Percentiles rank a stretch among this genome's conserved stretches.
Conservation (phyloP, 768 basidiomycete genomes). For the Lactarius sp. region DNA sequence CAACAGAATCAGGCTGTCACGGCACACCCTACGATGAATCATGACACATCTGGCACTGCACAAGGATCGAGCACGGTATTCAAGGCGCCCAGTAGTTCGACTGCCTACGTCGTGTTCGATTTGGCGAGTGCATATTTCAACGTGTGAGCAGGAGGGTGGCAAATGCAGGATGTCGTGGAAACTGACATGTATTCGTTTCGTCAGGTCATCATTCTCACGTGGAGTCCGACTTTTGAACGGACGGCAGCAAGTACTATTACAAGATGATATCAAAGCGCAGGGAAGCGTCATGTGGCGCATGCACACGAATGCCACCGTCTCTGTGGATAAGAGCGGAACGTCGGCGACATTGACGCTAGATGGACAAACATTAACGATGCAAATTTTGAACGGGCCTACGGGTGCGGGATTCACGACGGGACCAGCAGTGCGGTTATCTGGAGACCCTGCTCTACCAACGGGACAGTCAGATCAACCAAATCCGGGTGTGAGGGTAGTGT, state of each 20-base stretch:
- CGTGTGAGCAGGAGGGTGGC: slow-evolving; percentile 44
- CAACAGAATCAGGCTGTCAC: slow-evolving; percentile 75
- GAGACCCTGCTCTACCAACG: slow-evolving; percentile 62
- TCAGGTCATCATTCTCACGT: slow-evolving; percentile 68
- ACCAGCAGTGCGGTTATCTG: slow-evolving; percentile 48
- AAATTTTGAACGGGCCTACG: slow-evolving; percentile 59
- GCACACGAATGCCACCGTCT: slow-evolving; percentile 89
- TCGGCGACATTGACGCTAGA: slow-evolving; percentile 74
- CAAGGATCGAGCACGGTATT: slow-evolving; percentile 88
- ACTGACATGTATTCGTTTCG: slow-evolving; percentile 21
- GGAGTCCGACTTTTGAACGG: slow-evolving; percentile 80
- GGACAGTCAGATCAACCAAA: slow-evolving; percentile 65
- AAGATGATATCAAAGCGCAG: slow-evolving; percentile 77
- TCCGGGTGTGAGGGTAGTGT: slow-evolving; percentile 72
- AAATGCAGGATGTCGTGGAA: neutral
- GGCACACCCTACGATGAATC: slow-evolving; percentile 53
- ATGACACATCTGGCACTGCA: slow-evolving; percentile 45
- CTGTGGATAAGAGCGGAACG: slow-evolving; percentile 48
- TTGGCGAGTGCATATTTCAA: slow-evolving; percentile 70
- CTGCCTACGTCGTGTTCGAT: slow-evolving; percentile 78
- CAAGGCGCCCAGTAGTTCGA: slow-evolving; percentile 55
- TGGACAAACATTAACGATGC: slow-evolving; percentile 58
- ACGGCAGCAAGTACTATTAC: slow-evolving; percentile 84
- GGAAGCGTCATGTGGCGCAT: slow-evolving; percentile 78
- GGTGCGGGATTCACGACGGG: slow-evolving; percentile 61